Evolutionary conservation across 2,329 filamentous ascomycete species (phyloP), one percentile per base, ranked within the genome.

Genomic region (Aspergillus sergii): DNA sequence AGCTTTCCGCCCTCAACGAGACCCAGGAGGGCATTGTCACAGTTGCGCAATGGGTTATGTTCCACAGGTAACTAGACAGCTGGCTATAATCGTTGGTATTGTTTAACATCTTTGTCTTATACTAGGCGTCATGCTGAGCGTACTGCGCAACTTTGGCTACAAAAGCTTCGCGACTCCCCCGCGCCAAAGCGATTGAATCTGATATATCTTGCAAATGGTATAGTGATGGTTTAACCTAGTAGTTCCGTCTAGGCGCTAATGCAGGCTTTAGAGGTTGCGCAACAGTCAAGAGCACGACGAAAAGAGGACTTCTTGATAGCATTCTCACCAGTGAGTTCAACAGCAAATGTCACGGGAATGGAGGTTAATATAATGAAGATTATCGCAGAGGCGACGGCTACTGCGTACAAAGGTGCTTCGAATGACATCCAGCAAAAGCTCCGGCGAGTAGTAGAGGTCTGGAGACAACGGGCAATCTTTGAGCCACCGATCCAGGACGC

Each of bases 11-110:
- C 48, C 87, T 99, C 66, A 97, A 97, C 79, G 96, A 99, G 81
- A 96, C 93, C 12, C 94, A 99, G 78, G 95, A 99, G 77, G 96
- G 93, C 80, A 98, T 99, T 74, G 88, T 96, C 65, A 94, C 92
- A 41, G 94, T 96, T 66, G 93, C 95, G 62, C 94, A 98, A 88
- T 99, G 96, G 96, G 95, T 99, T 66, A 96, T 99, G 91, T 99
- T 99, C 78, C 94, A 99, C 81, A 91, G 93, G 93, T 96, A 88
- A 69, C 68, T 62, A 48, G 54, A 61, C 59, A 51, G 55, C 43
- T 32, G 48, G 41, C 45, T 61, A 58, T 66, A 77, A 51, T 51
- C 57, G n/a, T 39, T 41, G 48, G 16, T 36, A 26, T 23, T 28
- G n/a, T 57, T 68, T 73, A 63, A 75, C 51, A 19, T 48, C 26